A percentile compares a stretch with the other conserved stretches of the same genome.
phyloP scores from a whole-genome alignment of 139 green algal species.

The Tetraselmis striata region DNA sequence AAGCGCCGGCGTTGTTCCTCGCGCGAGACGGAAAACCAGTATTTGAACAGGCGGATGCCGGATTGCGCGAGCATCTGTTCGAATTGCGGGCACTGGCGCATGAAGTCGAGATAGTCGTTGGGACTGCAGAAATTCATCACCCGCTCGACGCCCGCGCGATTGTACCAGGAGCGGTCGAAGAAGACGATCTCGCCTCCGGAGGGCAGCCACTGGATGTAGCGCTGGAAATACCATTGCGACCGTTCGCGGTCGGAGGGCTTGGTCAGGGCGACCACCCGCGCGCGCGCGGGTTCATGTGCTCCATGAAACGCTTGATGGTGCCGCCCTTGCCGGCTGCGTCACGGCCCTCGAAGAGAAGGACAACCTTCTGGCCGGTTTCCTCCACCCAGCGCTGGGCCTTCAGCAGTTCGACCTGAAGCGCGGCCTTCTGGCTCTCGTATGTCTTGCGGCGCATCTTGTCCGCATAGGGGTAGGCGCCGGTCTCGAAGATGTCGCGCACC shows the following conservation, averaged over 20 bases:
- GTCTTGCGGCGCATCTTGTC: too few relatives aligned
- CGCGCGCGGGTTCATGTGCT: conserved; percentile 26
- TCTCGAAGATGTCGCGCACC: too few relatives aligned
- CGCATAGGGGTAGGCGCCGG: too few relatives aligned
- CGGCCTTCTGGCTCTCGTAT: too few relatives aligned
- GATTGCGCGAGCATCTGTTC: too few relatives aligned
- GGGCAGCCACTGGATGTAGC: conserved; percentile 31
- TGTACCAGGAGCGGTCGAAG: conserved; percentile 40
- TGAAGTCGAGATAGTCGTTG: too few relatives aligned
- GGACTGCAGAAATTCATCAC: conserved; percentile 36
- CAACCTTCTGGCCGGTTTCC: conserved; percentile 15
- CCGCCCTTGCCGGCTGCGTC: conserved; percentile 36
- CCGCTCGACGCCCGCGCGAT: conserved; percentile 29
- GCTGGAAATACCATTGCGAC: conserved; percentile 38
- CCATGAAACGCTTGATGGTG: conserved; percentile 32
- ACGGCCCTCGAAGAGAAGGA: conserved; percentile 37
- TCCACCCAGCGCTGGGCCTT: conserved; percentile 32
- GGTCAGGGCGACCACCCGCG: conserved; percentile 24
- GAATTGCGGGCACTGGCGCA: not conserved
- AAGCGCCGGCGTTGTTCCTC: conserved; percentile 37
- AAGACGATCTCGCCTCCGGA: conserved; percentile 33
- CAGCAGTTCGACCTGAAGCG: conserved; percentile 31
- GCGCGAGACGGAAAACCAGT: conserved; percentile 28
- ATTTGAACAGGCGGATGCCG: conserved; percentile 35
- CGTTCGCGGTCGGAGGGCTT: conserved; percentile 36